Evolutionary conservation across 2,329 filamentous ascomycete species (phyloP), one percentile per base, ranked within the genome.

Genomic region (Diaporthe citriasiana): DNA sequence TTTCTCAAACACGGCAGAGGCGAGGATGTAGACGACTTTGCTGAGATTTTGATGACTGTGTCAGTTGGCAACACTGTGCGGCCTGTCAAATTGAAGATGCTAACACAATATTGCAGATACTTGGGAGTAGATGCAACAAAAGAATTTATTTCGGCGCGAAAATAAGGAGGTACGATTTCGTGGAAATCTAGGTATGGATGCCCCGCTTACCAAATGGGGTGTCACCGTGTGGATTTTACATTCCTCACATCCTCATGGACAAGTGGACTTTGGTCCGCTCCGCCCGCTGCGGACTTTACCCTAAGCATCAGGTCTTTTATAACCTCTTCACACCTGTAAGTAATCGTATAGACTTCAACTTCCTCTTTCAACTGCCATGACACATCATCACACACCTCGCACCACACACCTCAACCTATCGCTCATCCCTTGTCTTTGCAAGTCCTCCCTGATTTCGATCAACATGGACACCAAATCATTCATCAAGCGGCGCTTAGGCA

Each of bases 401-500:
- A 17, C 5, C 17, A 17, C 22, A 25, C 13, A 17, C 1, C 25
- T n/a, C 30, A 51, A 35, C 15, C 5, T 22, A 45, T 8, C 42
- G 42, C 12, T 53, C n/a, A 13, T 25, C 19, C 4, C 47, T 50
- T 25, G 22, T 50, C 10, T 2, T n/a, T n/a, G 4, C 27, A 40
- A 3, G 4, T 4, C 40, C 57, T 42, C n/a, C 6, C 13, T 2
- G 12, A 42, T 30, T 15, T 4, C 8, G 25, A 45, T 22, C 10
- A 12, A 38, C 33, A 66, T 66, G 63, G 22, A 35, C 45, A 40
- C 22, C 8, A 27, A 38, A 2, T 38, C 45, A 47, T 3, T 15
- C 4, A 66, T 33, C 9, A 50, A 51, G n/a, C 30, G 45, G 5
- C 63, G 45, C 78, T 71, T 81, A 2, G 79, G 79, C 19, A 76